Percentiles rank a stretch among this genome's conserved stretches.
These are phyloP conservation scores for Aurifilum marmelostoma DNA, from an alignment of 2,329 filamentous ascomycete genomes.

Conservation along the genomic window DNA sequence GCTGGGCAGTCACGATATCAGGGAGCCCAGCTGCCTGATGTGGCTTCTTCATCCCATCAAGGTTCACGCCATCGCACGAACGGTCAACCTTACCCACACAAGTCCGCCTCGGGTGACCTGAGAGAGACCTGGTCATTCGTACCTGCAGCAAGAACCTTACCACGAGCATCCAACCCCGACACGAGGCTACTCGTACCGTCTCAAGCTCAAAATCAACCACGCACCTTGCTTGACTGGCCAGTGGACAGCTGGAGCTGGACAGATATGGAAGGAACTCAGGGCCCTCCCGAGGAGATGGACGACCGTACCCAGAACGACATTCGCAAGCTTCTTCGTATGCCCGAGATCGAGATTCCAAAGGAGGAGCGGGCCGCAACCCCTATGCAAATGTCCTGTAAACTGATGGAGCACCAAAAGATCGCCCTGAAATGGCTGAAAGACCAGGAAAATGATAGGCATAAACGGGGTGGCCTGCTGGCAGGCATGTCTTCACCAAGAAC, in stretches of 20 bases:
- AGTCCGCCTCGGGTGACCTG: not conserved
- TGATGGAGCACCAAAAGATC: slow-evolving; percentile 24
- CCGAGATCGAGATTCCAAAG: slow-evolving; percentile 31
- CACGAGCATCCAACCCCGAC: not conserved
- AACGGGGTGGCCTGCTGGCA: slow-evolving; percentile 24
- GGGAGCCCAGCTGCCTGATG: not conserved
- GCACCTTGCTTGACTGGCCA: not conserved
- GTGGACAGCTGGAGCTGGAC: not conserved
- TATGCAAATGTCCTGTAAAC: slow-evolving; percentile 28
- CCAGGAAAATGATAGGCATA: slow-evolving; percentile 14
- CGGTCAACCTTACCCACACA: not conserved
- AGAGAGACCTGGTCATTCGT: not conserved
- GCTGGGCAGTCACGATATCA: not conserved
- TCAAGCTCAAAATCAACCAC: not conserved
- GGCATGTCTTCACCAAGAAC: slow-evolving; percentile 7
- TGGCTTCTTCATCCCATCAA: not conserved
- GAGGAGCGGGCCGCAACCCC: slow-evolving; percentile 31
- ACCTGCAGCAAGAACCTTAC: not conserved
- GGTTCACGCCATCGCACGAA: not conserved
- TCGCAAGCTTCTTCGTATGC: slow-evolving; percentile 31
- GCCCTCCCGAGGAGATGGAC: not conserved
- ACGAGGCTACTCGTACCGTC: not conserved
- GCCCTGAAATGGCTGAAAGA: slow-evolving; percentile 19
- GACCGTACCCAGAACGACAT: slow-evolving; percentile 21
- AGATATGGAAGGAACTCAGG: not conserved